phyloP scores from a whole-genome alignment of 495 filamentous ascomycete genomes.

The Emericellopsis terricola region DNA sequence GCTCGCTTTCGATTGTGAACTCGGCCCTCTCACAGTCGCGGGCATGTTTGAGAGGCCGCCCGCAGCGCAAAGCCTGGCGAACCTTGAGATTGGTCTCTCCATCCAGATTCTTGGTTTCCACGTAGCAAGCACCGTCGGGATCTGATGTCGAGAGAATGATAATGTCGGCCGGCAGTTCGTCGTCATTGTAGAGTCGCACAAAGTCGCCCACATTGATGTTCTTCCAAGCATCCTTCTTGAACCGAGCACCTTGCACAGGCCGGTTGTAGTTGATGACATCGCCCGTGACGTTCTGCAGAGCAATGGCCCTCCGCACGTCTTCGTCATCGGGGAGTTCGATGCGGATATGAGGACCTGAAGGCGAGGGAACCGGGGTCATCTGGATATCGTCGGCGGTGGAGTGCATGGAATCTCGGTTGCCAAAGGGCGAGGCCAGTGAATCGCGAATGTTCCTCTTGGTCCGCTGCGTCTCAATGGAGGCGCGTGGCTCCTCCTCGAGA shows the following conservation, averaged over 20 bases:
- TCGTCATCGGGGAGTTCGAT: constrained; percentile 12
- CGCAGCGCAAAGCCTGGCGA: constrained; percentile 74
- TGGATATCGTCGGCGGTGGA: constrained; percentile 49
- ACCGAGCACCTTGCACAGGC: constrained; percentile 37
- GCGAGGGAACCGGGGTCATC: constrained; percentile 90
- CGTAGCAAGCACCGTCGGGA: constrained; percentile 85
- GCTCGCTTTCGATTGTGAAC: constrained; percentile 81
- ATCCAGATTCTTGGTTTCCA: constrained; percentile 96
- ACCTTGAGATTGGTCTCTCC: constrained; percentile 98
- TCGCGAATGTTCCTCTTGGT: constrained; percentile 30
- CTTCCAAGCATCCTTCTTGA: constrained; percentile 92
- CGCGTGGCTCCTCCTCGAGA: constrained; percentile 31
- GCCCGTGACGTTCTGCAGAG: constrained; percentile 22
- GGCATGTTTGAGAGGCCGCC: constrained; percentile 70
- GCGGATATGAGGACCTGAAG: constrained; percentile 30
- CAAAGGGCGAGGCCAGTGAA: constrained; percentile 34
- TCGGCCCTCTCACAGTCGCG: constrained; percentile 76
- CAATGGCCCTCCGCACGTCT: constrained; percentile 23
- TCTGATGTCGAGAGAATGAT: constrained; percentile 94
- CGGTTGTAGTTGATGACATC: constrained; percentile 29
- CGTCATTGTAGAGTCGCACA: constrained; percentile 88
- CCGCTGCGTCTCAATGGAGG: constrained; percentile 43
- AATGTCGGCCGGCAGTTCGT: constrained; percentile 88
- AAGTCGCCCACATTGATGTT: constrained; percentile 92
- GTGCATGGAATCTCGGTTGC: constrained; percentile 40